These are phyloP conservation scores for Madurella mycetomatis DNA, from an alignment of 2,329 filamentous ascomycete genomes.

Conservation along the genomic window DNA sequence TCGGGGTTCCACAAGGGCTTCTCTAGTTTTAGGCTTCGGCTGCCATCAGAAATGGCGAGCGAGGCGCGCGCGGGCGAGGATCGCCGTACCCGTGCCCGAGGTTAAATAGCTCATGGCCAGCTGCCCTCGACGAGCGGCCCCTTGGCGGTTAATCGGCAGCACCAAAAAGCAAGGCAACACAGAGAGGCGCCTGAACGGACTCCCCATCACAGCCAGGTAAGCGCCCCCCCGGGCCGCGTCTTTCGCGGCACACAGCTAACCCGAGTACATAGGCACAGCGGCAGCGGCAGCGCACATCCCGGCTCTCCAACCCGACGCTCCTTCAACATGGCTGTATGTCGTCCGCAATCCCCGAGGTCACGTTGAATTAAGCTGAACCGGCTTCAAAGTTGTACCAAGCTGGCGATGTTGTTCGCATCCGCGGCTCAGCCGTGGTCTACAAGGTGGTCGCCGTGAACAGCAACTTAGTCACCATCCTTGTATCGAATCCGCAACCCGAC, in stretches of 20 bases:
- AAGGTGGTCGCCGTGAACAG: conserved; percentile 22
- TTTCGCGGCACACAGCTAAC: too few species aligned
- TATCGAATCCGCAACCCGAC: conserved; percentile 23
- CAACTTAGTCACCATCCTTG: conserved; percentile 21
- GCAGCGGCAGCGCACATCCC: background rate
- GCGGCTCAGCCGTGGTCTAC: conserved; percentile 20
- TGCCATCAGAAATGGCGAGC: background rate
- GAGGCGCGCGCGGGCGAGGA: conserved; percentile 4
- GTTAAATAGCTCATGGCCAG: conserved; percentile 13
- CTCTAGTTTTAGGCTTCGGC: conserved; percentile 7
- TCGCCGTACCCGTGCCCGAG: background rate
- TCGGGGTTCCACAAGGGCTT: conserved; percentile 15
- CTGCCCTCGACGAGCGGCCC: background rate
- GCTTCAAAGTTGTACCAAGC: conserved; percentile 15
- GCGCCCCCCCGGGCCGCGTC: too few species aligned
- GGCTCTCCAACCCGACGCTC: background rate
- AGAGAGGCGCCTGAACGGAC: background rate
- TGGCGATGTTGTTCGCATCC: conserved; percentile 21
- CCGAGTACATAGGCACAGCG: background rate
- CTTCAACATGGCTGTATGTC: conserved; percentile 12
- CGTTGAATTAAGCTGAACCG: background rate
- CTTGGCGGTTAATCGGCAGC: too few species aligned
- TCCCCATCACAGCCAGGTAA: background rate
- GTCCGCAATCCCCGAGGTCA: background rate
- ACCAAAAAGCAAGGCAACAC: too few species aligned